Evolutionary conservation across 176 grass and related monocot genomes (phyloP), one percentile per base, ranked within the genome.

Genomic region (Pontederia paniculata): DNA sequence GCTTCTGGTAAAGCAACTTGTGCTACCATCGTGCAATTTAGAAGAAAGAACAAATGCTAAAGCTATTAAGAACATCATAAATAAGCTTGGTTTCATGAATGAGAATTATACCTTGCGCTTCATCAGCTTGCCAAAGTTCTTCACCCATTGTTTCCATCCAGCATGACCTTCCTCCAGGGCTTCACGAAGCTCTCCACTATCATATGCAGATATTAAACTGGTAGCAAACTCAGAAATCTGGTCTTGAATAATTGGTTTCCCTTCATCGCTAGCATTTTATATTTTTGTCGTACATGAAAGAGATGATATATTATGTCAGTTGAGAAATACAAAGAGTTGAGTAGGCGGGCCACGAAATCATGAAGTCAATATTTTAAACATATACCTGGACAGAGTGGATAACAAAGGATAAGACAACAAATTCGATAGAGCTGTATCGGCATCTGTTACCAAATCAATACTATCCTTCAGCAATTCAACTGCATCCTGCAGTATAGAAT

Each of bases 71-170:
- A 72, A 80, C 91, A 90, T 69, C 86, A 86, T 62, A 79, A 75
- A 74, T 69, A 68, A 37, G 28, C 7, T 37, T 37, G 28, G 28
- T 37, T 37, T 37, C 28, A 6, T 6, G 28, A 37, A 37, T 37
- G 28, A 50, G n/a, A 1, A 50, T 6, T 6, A 5, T 28, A 88
- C 89, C 89, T 95, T 85, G 65, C 84, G 83, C 74, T 88, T 88
- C 17, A 85, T 72, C 47, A 81, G 73, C 68, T 95, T 88, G 52
- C 84, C 89, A 76, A 95, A 95, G 77, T 54, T 42, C 77, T 88
- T 95, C 54, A 88, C 89, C 89, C 89, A 95, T 57, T 85, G 88
- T 56, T 95, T 75, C 89, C 89, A 95, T 71, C 84, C 89, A 71
- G 83, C 75, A 74, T 69, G 71, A 1, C 89, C 84, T 46, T 88